Percentiles rank a stretch among this genome's conserved stretches.
Evolutionary conservation across 345 rosid species (phyloP).

Genomic region (Nephelium lappaceum): DNA sequence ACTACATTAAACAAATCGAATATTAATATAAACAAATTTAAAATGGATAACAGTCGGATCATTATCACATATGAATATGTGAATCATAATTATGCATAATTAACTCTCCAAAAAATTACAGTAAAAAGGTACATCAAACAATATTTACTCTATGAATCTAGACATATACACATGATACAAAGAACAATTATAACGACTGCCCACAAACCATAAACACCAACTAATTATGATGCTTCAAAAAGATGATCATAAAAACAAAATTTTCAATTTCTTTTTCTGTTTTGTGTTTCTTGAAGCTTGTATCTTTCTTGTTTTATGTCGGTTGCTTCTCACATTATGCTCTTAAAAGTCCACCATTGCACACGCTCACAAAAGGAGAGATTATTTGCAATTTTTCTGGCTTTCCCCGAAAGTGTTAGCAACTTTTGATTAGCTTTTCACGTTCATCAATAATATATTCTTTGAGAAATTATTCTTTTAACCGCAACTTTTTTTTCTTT

Average conservation of each 20-base stretch:
- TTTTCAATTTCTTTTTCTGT: neutral
- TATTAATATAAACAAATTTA: no score
- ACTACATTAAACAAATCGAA: no score
- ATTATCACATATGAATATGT: no score
- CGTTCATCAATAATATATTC: neutral
- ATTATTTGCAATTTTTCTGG: neutral
- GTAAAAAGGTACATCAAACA: no score
- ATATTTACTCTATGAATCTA: no score
- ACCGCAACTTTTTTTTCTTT: neutral
- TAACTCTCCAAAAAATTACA: no score
- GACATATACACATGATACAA: no score
- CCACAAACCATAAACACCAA: neutral
- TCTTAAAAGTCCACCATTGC: neutral
- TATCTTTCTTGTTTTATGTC: neutral
- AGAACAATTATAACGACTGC: no score
- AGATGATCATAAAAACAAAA: no score
- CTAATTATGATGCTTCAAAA: neutral
- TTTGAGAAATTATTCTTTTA: no score
- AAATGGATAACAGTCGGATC: no score
- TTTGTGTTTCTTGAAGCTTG: neutral
- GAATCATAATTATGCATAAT: no score
- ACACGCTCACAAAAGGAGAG: neutral
- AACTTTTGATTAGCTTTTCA: neutral
- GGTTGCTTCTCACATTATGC: neutral
- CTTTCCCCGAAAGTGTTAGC: neutral